phyloP scores from a whole-genome alignment of 495 filamentous ascomycete species.

The Staphylotrichum longicolle region DNA sequence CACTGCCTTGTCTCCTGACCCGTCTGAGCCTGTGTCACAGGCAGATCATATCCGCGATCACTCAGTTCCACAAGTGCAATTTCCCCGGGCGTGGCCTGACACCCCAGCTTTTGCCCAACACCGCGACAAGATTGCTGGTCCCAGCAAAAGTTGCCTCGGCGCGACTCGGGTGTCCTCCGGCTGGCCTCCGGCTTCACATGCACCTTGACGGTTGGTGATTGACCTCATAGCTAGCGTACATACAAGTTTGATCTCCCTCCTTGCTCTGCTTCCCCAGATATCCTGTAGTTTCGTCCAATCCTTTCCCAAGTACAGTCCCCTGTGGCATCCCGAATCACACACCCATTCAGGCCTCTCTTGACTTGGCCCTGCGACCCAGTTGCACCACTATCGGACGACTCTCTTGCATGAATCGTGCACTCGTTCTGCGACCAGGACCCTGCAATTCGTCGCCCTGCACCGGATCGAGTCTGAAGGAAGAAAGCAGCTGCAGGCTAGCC shows the following conservation, averaged over 20 bases:
- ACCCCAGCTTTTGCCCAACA: background rate
- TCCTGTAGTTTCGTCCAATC: background rate
- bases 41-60: constrained; percentile 13
- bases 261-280: background rate
- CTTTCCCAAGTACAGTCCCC: too few relatives aligned
- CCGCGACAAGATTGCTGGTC: background rate
- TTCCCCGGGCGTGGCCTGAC: constrained; percentile 17
- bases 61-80: constrained; percentile 6
- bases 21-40: background rate
- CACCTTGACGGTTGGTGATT: constrained; percentile 11
- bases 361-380: constrained; percentile 10
- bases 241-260: constrained; percentile 1
- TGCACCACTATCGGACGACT: constrained; percentile 22
- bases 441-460: constrained; percentile 12
- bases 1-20: background rate
- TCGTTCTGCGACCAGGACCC: constrained; percentile 10
- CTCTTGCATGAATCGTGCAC: constrained; percentile 21
- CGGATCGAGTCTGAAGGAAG: constrained; percentile 19
- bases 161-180: constrained; percentile 24
- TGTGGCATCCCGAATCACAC: too few relatives aligned
- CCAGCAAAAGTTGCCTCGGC: constrained; percentile 22
- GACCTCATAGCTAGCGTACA: constrained; percentile 16
- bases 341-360: too few relatives aligned
- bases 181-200: constrained; percentile 30
- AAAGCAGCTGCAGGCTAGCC: constrained; percentile 11